phyloP scores from a whole-genome alignment of 106 monocot genomes.

The Triglochin maritima region DNA sequence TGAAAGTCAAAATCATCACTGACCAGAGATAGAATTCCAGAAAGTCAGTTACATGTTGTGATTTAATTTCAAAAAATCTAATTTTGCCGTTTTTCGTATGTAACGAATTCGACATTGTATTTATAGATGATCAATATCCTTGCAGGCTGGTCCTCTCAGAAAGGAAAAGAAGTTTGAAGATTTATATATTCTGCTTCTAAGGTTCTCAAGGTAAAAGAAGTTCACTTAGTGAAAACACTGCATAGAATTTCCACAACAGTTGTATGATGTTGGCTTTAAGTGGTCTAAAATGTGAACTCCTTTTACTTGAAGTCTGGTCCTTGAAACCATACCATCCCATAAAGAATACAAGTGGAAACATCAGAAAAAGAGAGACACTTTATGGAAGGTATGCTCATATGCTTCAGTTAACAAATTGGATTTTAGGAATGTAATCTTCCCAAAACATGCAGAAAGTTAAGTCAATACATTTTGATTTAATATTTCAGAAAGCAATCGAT shows the following conservation, averaged over 20 bases:
- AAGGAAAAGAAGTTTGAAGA: constrained; percentile 2
- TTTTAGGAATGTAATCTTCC: background rate
- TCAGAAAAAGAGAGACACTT: background rate
- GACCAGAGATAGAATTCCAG: too few species aligned
- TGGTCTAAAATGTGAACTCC: too few species aligned
- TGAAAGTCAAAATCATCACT: too few species aligned
- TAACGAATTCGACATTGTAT: too few species aligned
- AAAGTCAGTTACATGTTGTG: too few species aligned
- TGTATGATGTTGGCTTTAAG: background rate
- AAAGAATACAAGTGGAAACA: constrained; percentile 8
- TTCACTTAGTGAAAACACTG: too few species aligned
- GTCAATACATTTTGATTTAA: background rate
- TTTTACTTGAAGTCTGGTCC: constrained; percentile 5
- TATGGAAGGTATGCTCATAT: background rate
- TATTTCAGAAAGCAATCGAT: background rate
- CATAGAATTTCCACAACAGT: background rate
- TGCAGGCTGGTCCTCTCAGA: constrained; percentile 2
- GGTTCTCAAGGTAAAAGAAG: constrained; percentile 5
- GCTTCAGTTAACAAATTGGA: background rate
- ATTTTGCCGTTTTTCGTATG: too few species aligned
- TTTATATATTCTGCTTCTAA: constrained; percentile 4
- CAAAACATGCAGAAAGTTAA: background rate
- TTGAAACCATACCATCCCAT: constrained; percentile 8
- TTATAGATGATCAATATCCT: too few species aligned
- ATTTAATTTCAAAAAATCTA: background rate